Percentiles rank a stretch among this genome's conserved stretches.
phyloP scores from a whole-genome alignment of 139 green algal genomes.

The Picochlorum sp. region DNA sequence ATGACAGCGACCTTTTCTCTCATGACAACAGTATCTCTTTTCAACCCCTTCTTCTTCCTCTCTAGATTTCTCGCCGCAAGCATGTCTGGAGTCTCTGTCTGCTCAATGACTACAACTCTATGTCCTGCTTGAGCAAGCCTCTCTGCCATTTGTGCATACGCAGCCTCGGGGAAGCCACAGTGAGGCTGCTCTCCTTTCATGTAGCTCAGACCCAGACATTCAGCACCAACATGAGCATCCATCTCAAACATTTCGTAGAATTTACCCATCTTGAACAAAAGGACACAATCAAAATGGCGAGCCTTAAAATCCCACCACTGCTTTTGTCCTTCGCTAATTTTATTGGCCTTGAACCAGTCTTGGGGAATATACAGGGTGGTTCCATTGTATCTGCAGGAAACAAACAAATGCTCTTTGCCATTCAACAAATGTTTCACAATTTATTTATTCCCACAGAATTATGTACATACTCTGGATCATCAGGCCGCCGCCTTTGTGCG shows the following conservation, averaged over 20 bases:
- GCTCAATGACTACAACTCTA: conserved; percentile 91
- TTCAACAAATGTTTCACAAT: no score
- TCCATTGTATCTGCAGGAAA: no score
- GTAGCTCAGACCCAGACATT: conserved; percentile 80
- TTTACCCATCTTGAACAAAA: conserved; percentile 92
- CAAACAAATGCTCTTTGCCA: conserved; percentile 40
- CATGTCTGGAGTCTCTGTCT: conserved; percentile 91
- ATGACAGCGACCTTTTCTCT: conserved; percentile 80
- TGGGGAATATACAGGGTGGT: conserved; percentile 69
- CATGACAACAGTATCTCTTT: conserved; percentile 63
- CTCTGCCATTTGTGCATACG: conserved; percentile 74
- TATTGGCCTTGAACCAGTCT: conserved; percentile 57
- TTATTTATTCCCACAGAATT: no score
- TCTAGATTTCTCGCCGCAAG: conserved; percentile 71
- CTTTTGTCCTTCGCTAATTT: conserved; percentile 69
- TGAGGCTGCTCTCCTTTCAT: conserved; percentile 98
- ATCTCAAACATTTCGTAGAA: conserved; percentile 99
- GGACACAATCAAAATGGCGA: conserved; percentile 70
- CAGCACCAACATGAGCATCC: conserved; percentile 84
- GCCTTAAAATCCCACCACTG: conserved; percentile 96
- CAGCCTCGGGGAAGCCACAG: conserved; percentile 82
- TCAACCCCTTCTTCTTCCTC: conserved; percentile 30
- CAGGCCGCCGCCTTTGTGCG: conserved; percentile 30
- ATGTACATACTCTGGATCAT: conserved; percentile 52
- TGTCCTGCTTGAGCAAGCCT: conserved; percentile 70